A percentile compares a stretch with the other conserved stretches of the same genome.
phyloP scores from a whole-genome alignment of 768 basidiomycete genomes.

The Sporobolomyces roseus region DNA sequence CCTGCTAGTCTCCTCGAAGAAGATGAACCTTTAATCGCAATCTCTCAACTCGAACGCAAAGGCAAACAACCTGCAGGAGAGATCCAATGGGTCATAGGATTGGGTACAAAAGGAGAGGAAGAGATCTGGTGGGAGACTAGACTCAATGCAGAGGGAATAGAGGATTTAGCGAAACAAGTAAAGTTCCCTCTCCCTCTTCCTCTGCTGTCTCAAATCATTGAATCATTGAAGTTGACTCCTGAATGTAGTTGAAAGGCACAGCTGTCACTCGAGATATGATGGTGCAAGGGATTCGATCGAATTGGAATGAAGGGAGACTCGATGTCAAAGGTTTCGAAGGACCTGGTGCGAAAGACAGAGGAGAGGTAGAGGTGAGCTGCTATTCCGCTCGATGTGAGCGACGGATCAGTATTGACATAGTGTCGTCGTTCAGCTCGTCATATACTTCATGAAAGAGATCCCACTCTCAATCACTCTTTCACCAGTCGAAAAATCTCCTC shows the following conservation, averaged over 20 bases:
- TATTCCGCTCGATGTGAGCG: neutral
- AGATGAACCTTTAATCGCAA: neutral
- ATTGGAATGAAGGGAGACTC: neutral
- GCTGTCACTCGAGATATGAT: neutral
- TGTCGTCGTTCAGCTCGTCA: neutral
- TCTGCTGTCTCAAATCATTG: neutral
- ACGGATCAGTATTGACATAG: neutral
- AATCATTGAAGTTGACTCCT: neutral
- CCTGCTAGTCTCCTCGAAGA: constrained; percentile 3
- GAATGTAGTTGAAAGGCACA: neutral
- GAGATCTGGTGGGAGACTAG: neutral
- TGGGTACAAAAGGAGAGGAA: neutral
- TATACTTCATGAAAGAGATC: neutral
- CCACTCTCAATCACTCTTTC: neutral
- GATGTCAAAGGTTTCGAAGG: neutral
- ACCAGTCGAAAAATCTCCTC: neutral
- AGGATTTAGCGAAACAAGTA: neutral
- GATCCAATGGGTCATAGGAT: constrained; percentile 2
- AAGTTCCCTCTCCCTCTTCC: neutral
- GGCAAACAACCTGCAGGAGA: neutral
- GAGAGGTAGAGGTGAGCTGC: too few relatives aligned
- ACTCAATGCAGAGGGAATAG: neutral
- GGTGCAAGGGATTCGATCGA: neutral
- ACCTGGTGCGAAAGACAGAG: neutral
- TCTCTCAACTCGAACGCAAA: constrained; percentile 4